Evolutionary conservation across 495 filamentous ascomycete genomes (phyloP).

Genomic region (Trichocladium antarcticum): DNA sequence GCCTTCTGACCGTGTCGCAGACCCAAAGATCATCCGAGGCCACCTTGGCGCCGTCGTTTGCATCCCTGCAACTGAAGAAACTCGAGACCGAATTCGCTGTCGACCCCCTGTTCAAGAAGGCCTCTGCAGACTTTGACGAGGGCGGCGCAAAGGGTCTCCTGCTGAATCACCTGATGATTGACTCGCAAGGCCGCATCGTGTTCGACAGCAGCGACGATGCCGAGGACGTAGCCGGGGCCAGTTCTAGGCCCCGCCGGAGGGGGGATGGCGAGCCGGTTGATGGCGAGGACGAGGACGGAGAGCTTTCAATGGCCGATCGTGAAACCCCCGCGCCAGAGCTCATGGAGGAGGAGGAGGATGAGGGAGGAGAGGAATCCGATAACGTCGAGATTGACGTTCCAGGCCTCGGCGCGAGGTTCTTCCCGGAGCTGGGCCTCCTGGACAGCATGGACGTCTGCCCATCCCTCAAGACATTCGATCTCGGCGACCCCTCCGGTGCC

Average conservation of each 20-base stretch:
- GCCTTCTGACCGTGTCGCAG: not conserved
- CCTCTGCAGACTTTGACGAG: constrained; percentile 95
- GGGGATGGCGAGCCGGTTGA: constrained; percentile 40
- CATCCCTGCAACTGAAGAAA: constrained; percentile 85
- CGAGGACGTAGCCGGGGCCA: constrained; percentile 43
- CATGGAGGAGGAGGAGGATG: constrained; percentile 28
- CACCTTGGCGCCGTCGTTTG: constrained; percentile 79
- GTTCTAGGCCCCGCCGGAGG: constrained; percentile 30
- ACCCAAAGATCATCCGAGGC: constrained; percentile 75
- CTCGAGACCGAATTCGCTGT: constrained; percentile 95
- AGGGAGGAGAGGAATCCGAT: constrained; percentile 27
- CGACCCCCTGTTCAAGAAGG: constrained; percentile 96
- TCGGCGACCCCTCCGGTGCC: constrained; percentile 74
- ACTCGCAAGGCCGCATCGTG: constrained; percentile 81
- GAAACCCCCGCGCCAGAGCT: constrained; percentile 20
- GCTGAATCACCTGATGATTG: constrained; percentile 90
- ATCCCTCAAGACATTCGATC: constrained; percentile 81
- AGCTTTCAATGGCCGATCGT: constrained; percentile 16
- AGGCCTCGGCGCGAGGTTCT: constrained; percentile 65
- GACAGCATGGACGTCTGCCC: constrained; percentile 89
- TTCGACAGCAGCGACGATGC: constrained; percentile 96
- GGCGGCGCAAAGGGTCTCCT: constrained; percentile 93
- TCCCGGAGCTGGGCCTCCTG: constrained; percentile 66
- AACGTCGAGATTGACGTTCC: constrained; percentile 65
- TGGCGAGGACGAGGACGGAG: constrained; percentile 37